Base-by-base conservation (phyloP, 2,329 filamentous ascomycete species). In the Colletotrichum orbiculare region DNA sequence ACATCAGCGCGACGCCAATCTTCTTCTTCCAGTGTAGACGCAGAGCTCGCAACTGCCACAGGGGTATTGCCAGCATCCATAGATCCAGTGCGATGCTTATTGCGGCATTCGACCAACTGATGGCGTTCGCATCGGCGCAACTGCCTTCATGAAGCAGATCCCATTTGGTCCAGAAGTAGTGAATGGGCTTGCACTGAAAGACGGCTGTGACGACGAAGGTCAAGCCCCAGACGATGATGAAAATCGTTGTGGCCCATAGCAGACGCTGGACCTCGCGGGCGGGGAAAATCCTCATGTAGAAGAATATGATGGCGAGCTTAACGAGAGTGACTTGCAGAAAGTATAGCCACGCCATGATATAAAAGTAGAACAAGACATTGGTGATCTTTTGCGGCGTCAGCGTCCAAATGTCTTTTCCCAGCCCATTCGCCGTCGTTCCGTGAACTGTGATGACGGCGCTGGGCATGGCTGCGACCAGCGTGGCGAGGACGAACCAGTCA, bases 221-320 rank as follows among this genome's bases (percentile, higher is more conserved):
- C 17, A 79, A 4, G 4, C 79, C 78, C 65, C 74, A 79, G 0
- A 74, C 8, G 1, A 72, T 43, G 60, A 75, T 77, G 62, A 81
- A 71, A 38, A 67, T 70, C 38, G 82, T 69, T 0, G 79, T 79
- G 12, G 59, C 75, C 73, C 75, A 78, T 4, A 83, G 71, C 4
- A 80, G 13, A 13, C 73, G 72, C 13, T 76, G 75, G 4, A 82
- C 74, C 3, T 50, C 58, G 4, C 45, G 64, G 0, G 69, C 69
- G 1, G 79, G 80, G 66, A 86, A 86, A 66, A 86, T 82, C 46
- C 82, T 79, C 38, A 82, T 73, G 71, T 84, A 86, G 73, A 86
- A 83, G 68, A 80, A 74, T 6, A 86, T 75, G 55, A 87, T 76
- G 6, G 82, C 79, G 7, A 83, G 70, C 67, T 85, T 83, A 41